These are phyloP conservation scores for Paecilomyces formosus DNA, from an alignment of 2,329 filamentous ascomycete species.

Conservation along the genomic window DNA sequence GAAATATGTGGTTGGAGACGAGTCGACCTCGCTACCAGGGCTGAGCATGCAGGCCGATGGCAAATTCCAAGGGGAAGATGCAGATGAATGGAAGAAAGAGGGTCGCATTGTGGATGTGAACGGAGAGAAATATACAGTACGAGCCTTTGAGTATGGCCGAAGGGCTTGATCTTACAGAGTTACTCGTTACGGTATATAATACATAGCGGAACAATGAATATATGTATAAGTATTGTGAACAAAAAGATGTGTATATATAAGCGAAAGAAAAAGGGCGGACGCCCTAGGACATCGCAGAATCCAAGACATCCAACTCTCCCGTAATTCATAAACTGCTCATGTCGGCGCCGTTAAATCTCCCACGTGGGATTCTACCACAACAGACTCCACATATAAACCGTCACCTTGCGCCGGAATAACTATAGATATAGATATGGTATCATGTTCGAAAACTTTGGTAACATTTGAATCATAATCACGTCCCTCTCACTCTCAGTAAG, in stretches of 20 bases:
- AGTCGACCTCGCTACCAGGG: background rate
- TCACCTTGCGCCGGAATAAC: background rate
- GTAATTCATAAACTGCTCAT: background rate
- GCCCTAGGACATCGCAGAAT: background rate
- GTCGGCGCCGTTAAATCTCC: background rate
- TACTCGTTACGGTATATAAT: background rate
- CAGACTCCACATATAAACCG: background rate
- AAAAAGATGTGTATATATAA: background rate
- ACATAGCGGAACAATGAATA: background rate
- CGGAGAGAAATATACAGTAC: background rate
- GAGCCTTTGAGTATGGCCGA: background rate
- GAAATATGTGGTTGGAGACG: background rate
- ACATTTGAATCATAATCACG: background rate
- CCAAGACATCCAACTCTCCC: background rate
- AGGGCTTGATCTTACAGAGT: background rate
- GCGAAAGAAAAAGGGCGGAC: background rate
- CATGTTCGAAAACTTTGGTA: background rate
- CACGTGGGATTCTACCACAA: background rate
- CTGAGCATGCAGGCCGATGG: background rate
- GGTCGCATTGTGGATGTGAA: background rate
- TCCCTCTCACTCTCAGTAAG: constrained; percentile 1
- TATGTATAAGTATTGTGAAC: background rate
- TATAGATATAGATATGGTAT: background rate
- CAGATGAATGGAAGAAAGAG: background rate
- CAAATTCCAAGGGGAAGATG: background rate